Evolutionary conservation across 2,329 filamentous ascomycete genomes (phyloP).

Genomic region (Stachybotrys elegans): DNA sequence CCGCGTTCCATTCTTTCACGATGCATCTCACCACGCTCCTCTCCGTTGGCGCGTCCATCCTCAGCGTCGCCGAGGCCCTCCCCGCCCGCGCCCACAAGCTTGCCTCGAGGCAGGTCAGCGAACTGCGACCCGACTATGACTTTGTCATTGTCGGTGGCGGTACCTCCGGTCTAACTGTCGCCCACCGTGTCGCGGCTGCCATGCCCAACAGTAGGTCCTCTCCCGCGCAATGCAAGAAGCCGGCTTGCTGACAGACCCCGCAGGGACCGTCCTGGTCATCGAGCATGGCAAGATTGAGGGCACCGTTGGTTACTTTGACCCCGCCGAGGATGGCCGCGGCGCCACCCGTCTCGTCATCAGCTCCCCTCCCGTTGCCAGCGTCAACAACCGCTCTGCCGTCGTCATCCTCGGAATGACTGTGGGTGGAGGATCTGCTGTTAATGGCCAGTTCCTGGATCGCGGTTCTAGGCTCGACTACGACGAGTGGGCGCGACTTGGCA

Average conservation of each 20-base stretch:
- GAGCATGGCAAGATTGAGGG: constrained; percentile 14
- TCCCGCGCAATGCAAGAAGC: too few relatives aligned
- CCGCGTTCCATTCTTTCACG: constrained; percentile 3
- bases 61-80: constrained; percentile 13
- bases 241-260: background rate
- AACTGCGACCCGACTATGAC: constrained; percentile 22
- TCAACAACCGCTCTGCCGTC: constrained; percentile 19
- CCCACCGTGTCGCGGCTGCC: constrained; percentile 24
- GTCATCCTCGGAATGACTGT: constrained; percentile 27
- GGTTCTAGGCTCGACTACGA: constrained; percentile 28
- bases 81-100: constrained; percentile 9
- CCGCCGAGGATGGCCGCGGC: constrained; percentile 16
- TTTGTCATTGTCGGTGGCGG: constrained; percentile 26
- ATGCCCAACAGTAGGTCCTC: constrained; percentile 18
- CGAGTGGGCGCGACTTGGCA: constrained; percentile 26
- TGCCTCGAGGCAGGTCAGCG: constrained; percentile 17
- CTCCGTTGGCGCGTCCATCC: constrained; percentile 11
- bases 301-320: constrained; percentile 20
- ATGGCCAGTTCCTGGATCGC: constrained; percentile 33
- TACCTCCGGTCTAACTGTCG: constrained; percentile 26
- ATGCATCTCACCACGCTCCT: constrained; percentile 14
- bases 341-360: constrained; percentile 16
- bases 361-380: constrained; percentile 18
- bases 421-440: constrained; percentile 30
- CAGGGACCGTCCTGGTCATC: constrained; percentile 14